Conservation (phyloP, 2,329 filamentous ascomycete genomes). For the Calonectria pseudoreteaudii region DNA sequence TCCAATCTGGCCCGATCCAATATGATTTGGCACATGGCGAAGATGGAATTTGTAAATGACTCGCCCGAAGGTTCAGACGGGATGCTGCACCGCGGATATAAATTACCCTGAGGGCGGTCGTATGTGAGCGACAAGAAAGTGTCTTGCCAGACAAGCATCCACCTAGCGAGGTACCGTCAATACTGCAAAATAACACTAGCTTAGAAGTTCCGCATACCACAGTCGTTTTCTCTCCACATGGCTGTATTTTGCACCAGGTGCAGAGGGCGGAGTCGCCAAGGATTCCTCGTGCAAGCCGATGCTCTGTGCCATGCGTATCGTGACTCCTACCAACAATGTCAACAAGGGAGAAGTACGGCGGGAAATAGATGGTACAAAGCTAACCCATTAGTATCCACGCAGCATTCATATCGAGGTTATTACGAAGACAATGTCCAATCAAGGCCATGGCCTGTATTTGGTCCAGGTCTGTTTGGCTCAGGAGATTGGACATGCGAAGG, state of each 20-base stretch:
- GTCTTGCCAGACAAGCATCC: constrained; percentile 2
- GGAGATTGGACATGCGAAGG: background rate
- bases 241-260: background rate
- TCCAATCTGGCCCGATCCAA: background rate
- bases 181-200: background rate
- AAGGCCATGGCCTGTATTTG: background rate
- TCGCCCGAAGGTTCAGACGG: background rate
- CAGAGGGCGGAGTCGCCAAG: background rate
- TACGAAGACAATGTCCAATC: background rate
- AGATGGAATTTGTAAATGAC: background rate
- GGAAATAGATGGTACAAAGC: background rate
- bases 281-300: background rate
- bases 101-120: background rate
- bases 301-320: background rate
- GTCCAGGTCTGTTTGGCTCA: background rate
- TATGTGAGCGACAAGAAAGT: background rate
- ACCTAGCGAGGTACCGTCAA: background rate
- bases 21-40: background rate
- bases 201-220: background rate
- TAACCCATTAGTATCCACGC: background rate
- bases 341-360: background rate
- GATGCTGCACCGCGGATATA: background rate
- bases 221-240: background rate
- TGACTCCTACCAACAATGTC: background rate
- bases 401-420: background rate